Conservation (phyloP, 78 protist species). For the Planoprotostelium fungivorum region DNA sequence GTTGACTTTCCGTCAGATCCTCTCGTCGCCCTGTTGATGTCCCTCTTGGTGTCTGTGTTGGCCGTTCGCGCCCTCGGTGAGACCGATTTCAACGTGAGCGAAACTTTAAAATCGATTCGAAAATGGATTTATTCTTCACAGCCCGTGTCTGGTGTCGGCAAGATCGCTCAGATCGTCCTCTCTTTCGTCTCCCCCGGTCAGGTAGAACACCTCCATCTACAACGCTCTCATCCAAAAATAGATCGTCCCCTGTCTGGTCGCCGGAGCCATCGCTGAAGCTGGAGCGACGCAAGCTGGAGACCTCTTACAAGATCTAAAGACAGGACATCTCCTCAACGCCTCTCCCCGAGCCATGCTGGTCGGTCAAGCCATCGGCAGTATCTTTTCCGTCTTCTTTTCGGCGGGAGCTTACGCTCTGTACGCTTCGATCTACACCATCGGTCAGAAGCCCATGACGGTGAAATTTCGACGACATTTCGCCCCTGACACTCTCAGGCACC, state of each 20-base stretch:
- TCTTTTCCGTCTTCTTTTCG: conserved; percentile 51
- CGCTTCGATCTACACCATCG: conserved; percentile 7
- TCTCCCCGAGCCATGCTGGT: conserved; percentile 63
- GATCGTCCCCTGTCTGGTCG: conserved; percentile 59
- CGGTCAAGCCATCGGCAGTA: conserved; percentile 68
- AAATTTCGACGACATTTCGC: not conserved
- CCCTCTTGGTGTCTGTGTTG: conserved; percentile 43
- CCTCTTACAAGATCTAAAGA: conserved; percentile 76
- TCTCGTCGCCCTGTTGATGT: conserved; percentile 36
- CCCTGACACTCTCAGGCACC: conserved; percentile 18
- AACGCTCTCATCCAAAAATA: conserved; percentile 1
- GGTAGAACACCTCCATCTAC: not conserved
- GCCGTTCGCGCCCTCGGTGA: conserved; percentile 78
- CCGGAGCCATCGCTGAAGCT: conserved; percentile 75
- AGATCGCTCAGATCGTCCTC: conserved; percentile 66
- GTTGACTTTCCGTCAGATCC: not conserved
- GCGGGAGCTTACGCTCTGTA: conserved; percentile 60
- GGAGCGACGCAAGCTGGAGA: conserved; percentile 71
- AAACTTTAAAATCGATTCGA: not conserved
- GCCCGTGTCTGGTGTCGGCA: conserved; percentile 78
- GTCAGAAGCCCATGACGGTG: conserved; percentile 10
- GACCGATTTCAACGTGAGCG: conserved; percentile 58
- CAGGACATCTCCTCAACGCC: conserved; percentile 66
- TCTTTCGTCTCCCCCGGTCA: conserved; percentile 45
- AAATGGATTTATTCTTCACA: not conserved